Percentiles rank a stretch among this genome's conserved stretches.
Conservation (phyloP, 129 eudicot species). For the Artemisia argyi region DNA sequence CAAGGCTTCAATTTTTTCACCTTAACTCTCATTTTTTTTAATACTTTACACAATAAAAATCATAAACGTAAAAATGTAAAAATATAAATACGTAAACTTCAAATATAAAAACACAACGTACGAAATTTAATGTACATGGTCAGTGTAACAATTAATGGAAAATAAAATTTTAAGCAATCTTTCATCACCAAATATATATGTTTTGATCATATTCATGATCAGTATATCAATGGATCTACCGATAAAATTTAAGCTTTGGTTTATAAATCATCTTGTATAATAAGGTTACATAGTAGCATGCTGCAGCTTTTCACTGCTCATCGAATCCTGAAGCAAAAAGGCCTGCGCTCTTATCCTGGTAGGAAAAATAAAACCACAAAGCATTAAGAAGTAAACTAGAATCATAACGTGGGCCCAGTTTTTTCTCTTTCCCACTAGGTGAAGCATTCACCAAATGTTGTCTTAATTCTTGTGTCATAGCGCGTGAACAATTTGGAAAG, state of each 20-base stretch:
- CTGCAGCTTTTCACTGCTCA: slow-evolving; percentile 29
- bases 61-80: too few relatives aligned
- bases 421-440: too few relatives aligned
- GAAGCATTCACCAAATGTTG: too few relatives aligned
- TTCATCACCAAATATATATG: slow-evolving; percentile 5
- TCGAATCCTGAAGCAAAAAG: slow-evolving; percentile 48
- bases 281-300: slow-evolving; percentile 25
- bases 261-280: slow-evolving; percentile 12
- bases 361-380: background rate
- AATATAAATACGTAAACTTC: too few relatives aligned
- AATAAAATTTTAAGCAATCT: slow-evolving; percentile 10
- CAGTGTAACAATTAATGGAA: background rate
- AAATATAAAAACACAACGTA: too few relatives aligned
- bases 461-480: too few relatives aligned
- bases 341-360: slow-evolving; percentile 67
- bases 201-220: slow-evolving; percentile 4
- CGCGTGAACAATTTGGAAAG: too few relatives aligned
- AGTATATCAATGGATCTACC: slow-evolving; percentile 1
- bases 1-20: too few relatives aligned
- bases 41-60: too few relatives aligned
- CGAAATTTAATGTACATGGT: too few relatives aligned
- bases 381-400: background rate
- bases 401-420: background rate
- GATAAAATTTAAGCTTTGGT: slow-evolving; percentile 1
- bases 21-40: too few relatives aligned